phyloP scores from a whole-genome alignment of 345 rosid genomes.

The Salix brachista region DNA sequence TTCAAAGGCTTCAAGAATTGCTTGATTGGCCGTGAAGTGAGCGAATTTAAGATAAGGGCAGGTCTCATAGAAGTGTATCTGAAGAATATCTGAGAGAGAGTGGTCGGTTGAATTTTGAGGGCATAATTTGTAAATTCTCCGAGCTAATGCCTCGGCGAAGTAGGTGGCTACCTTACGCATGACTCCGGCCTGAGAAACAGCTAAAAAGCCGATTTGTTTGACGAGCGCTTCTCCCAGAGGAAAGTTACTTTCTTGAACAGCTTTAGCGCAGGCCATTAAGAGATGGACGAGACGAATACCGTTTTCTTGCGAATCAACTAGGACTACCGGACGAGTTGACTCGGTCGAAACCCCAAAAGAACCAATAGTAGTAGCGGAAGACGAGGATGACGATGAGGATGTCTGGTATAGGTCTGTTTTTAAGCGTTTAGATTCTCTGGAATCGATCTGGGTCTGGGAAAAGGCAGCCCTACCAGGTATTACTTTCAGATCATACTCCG shows the following conservation, averaged over 20 bases:
- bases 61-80: constrained; percentile 81
- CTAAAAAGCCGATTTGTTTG: constrained; percentile 58
- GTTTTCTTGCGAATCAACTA: constrained; percentile 75
- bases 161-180: constrained; percentile 76
- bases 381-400: constrained; percentile 28
- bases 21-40: constrained; percentile 82
- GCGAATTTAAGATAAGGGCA: constrained; percentile 88
- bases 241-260: constrained; percentile 52
- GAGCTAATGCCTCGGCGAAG: constrained; percentile 80
- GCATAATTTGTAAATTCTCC: constrained; percentile 51
- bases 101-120: constrained; percentile 46
- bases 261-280: constrained; percentile 77
- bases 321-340: constrained; percentile 46
- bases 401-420: constrained; percentile 8
- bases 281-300: constrained; percentile 75
- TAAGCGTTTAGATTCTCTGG: constrained; percentile 5
- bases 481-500: constrained; percentile 63
- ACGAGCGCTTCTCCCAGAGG: constrained; percentile 58
- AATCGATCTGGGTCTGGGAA: constrained; percentile 1
- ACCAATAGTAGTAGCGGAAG: constrained; percentile 21
- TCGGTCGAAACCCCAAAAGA: constrained; percentile 17
- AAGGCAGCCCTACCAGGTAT: constrained; percentile 73
- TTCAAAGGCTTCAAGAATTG: constrained; percentile 71
- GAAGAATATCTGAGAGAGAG: constrained; percentile 50
- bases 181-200: constrained; percentile 60